phyloP scores from a whole-genome alignment of 495 filamentous ascomycete species.

The Tuber aestivum region DNA sequence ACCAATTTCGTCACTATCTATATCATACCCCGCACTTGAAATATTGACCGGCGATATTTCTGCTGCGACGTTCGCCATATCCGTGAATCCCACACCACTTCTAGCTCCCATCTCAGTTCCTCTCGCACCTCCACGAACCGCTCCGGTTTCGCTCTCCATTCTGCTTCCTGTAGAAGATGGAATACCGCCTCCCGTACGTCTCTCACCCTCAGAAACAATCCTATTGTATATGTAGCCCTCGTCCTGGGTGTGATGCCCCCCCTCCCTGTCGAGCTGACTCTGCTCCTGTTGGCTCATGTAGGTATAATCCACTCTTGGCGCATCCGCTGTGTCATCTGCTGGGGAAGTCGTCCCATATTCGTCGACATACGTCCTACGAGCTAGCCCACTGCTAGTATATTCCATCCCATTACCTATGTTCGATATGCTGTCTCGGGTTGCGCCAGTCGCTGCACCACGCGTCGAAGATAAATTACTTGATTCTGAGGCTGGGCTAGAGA shows the following conservation, averaged over 20 bases:
- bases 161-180: constrained; percentile 29
- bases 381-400: constrained; percentile 14
- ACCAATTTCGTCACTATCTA: constrained; percentile 29
- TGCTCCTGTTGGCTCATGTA: constrained; percentile 24
- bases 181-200: constrained; percentile 19
- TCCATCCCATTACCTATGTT: constrained; percentile 31
- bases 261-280: constrained; percentile 11
- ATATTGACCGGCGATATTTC: constrained; percentile 31
- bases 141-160: constrained; percentile 12
- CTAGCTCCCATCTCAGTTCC: constrained; percentile 13
- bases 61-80: constrained; percentile 26
- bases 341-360: constrained; percentile 18
- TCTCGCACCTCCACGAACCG: constrained; percentile 14
- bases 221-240: constrained; percentile 27
- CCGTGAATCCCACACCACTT: constrained; percentile 13
- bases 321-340: constrained; percentile 14
- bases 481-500: neutral
- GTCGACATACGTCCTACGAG: constrained; percentile 21
- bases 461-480: constrained; percentile 8
- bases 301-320: constrained; percentile 28
- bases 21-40: constrained; percentile 26
- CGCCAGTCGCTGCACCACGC: constrained; percentile 18
- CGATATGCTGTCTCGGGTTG: constrained; percentile 24
- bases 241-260: constrained; percentile 17
- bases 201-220: constrained; percentile 25